phyloP scores from a whole-genome alignment of 768 basidiomycete genomes.

The Termitomyces sp. region DNA sequence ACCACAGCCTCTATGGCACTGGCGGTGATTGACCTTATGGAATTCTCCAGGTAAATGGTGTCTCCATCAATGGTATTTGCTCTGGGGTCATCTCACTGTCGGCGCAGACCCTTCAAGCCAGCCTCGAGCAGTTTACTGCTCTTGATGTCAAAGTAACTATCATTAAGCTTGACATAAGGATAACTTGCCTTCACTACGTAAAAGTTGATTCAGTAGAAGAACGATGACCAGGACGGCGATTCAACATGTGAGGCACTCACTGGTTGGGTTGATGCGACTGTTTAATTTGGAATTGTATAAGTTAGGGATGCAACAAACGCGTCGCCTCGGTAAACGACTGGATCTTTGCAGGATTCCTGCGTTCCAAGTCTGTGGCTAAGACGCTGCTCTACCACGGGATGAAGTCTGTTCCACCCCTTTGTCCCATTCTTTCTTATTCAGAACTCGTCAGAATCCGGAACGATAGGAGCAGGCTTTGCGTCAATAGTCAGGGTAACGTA shows the following conservation, averaged over 20 bases:
- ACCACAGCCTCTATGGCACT: slow-evolving; percentile 35
- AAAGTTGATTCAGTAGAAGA: no score
- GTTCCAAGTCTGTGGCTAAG: no score
- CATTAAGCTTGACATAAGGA: slow-evolving; percentile 63
- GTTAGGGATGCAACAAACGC: background rate
- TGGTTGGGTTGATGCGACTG: slow-evolving; percentile 36
- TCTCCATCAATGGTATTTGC: slow-evolving; percentile 60
- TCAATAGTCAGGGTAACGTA: no score
- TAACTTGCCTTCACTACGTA: no score
- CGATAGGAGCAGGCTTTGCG: no score
- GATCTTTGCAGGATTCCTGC: no score
- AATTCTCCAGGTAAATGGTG: slow-evolving; percentile 37
- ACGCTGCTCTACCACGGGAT: no score
- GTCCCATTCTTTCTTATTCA: no score
- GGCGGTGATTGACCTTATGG: slow-evolving; percentile 47
- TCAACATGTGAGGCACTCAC: slow-evolving; percentile 42
- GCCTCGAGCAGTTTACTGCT: slow-evolving; percentile 46
- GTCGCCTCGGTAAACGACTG: background rate
- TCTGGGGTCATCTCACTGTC: no score
- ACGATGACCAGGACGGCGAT: slow-evolving; percentile 46
- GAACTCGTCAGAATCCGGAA: no score
- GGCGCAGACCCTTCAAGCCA: slow-evolving; percentile 46
- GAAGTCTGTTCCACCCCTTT: no score
- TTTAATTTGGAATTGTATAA: slow-evolving; percentile 28
- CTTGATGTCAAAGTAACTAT: no score